Conservation (phyloP, 371 early-diverging fungal species). For the Blakeslea trispora region DNA sequence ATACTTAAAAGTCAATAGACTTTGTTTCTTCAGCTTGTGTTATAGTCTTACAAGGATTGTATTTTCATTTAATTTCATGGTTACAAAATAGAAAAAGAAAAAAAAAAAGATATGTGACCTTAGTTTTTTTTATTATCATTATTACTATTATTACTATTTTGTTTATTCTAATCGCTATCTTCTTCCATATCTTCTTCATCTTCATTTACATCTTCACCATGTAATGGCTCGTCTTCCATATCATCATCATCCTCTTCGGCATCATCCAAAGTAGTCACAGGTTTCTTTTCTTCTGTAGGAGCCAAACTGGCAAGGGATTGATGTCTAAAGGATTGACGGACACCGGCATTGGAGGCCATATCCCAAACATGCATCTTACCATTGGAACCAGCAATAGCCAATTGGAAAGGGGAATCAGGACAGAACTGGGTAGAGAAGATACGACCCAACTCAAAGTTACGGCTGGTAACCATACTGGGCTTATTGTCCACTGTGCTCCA, state of each 20-base stretch:
- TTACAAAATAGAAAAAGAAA: not conserved
- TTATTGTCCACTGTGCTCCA: slow-evolving; percentile 82
- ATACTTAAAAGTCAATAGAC: too few relatives aligned
- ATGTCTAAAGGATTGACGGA: slow-evolving; percentile 69
- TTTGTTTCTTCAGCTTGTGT: too few relatives aligned
- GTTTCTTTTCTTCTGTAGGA: slow-evolving; percentile 39
- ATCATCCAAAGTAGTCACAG: slow-evolving; percentile 46
- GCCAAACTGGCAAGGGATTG: slow-evolving; percentile 30
- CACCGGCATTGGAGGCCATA: slow-evolving; percentile 79
- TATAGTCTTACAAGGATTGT: slow-evolving; percentile 37
- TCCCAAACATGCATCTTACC: slow-evolving; percentile 94
- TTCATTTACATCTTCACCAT: slow-evolving; percentile 24
- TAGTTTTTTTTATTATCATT: not conserved
- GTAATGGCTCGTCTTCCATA: slow-evolving; percentile 43
- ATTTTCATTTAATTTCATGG: slow-evolving; percentile 41
- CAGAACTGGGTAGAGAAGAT: slow-evolving; percentile 87
- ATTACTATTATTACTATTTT: not conserved
- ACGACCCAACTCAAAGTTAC: slow-evolving; percentile 84
- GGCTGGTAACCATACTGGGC: slow-evolving; percentile 78
- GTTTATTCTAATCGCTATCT: slow-evolving; percentile 23
- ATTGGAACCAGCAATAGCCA: slow-evolving; percentile 86
- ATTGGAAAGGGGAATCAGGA: slow-evolving; percentile 81
- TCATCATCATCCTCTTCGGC: slow-evolving; percentile 57
- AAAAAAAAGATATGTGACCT: slow-evolving; percentile 1
- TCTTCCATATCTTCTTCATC: slow-evolving; percentile 33